phyloP scores from a whole-genome alignment of 2,329 filamentous ascomycete species.

The Ustulina deusta region DNA sequence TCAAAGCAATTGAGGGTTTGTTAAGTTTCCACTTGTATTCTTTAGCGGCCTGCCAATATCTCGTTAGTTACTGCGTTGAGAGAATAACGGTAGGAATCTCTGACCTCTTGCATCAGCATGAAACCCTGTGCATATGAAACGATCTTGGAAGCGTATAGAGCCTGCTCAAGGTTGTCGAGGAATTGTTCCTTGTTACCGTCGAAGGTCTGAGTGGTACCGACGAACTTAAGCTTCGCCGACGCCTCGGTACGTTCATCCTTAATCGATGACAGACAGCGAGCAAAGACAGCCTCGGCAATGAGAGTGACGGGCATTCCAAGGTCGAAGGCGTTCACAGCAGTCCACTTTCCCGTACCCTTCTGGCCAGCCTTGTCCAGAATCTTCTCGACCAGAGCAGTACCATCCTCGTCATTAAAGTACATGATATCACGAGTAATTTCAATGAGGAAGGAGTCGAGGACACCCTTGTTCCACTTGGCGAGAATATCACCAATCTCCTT shows the following conservation, averaged over 20 bases:
- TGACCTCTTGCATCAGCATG: slow-evolving; percentile 98
- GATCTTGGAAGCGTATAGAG: slow-evolving; percentile 99
- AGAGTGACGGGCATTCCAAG: slow-evolving; percentile 98
- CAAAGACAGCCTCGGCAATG: slow-evolving; percentile 96
- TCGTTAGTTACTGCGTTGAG: slow-evolving; percentile 23
- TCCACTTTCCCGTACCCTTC: slow-evolving; percentile 99
- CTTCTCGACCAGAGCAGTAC: slow-evolving; percentile 93
- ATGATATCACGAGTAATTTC: slow-evolving; percentile 99
- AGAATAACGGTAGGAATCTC: slow-evolving; percentile 45
- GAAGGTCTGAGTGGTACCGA: slow-evolving; percentile 82
- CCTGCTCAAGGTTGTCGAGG: slow-evolving; percentile 97
- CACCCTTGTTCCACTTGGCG: slow-evolving; percentile 97
- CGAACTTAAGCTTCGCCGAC: slow-evolving; percentile 77
- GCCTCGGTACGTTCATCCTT: slow-evolving; percentile 93
- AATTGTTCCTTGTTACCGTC: slow-evolving; percentile 92
- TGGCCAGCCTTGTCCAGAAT: slow-evolving; percentile 98
- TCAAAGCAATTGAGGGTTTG: slow-evolving; percentile 99
- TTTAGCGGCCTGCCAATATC: slow-evolving; percentile 78
- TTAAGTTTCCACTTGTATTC: slow-evolving; percentile 99
- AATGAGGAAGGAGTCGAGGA: slow-evolving; percentile 98
- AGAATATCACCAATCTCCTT: slow-evolving; percentile 98
- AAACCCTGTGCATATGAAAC: slow-evolving; percentile 99
- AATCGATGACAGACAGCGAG: slow-evolving; percentile 91
- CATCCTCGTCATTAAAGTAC: slow-evolving; percentile 97
- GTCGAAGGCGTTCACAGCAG: slow-evolving; percentile 97